phyloP scores from a whole-genome alignment of 2,329 filamentous ascomycete genomes.

The Colletotrichum euphorbiae region DNA sequence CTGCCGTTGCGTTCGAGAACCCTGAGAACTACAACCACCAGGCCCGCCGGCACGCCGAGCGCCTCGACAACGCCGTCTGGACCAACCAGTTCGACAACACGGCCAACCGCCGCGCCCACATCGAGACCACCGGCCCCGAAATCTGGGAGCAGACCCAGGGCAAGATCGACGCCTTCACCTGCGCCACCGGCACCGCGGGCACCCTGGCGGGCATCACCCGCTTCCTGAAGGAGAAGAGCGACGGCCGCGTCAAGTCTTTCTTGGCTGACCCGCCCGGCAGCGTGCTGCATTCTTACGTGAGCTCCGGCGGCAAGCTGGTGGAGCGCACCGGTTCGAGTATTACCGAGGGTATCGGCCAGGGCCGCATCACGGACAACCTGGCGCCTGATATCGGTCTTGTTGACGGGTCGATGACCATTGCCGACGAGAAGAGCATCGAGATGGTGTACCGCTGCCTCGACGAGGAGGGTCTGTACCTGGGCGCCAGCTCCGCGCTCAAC shows the following conservation, averaged over 20 bases:
- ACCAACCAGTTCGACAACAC: slow-evolving; percentile 99
- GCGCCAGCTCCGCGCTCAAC: slow-evolving; percentile 93
- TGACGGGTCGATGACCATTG: slow-evolving; percentile 86
- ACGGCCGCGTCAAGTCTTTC: slow-evolving; percentile 85
- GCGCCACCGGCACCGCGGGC: slow-evolving; percentile 91
- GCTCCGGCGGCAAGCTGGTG: slow-evolving; percentile 83
- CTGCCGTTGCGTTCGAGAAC: slow-evolving; percentile 95
- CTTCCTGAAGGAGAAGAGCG: slow-evolving; percentile 85
- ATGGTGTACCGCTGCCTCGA: slow-evolving; percentile 98
- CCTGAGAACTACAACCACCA: slow-evolving; percentile 98
- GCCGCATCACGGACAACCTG: slow-evolving; percentile 95
- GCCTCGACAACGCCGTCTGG: slow-evolving; percentile 91
- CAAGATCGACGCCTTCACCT: slow-evolving; percentile 92
- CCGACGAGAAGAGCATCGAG: slow-evolving; percentile 93
- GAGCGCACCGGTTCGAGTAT: slow-evolving; percentile 89
- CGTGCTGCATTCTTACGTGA: slow-evolving; percentile 92
- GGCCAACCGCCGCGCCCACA: slow-evolving; percentile 92
- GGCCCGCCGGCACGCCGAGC: slow-evolving; percentile 88
- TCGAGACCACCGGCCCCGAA: slow-evolving; percentile 97
- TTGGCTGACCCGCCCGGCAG: slow-evolving; percentile 94
- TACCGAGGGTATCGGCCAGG: slow-evolving; percentile 97
- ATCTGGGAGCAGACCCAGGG: slow-evolving; percentile 94
- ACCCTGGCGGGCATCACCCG: slow-evolving; percentile 90
- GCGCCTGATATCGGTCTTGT: slow-evolving; percentile 84
- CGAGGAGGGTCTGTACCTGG: slow-evolving; percentile 94